Percentiles rank a stretch among this genome's conserved stretches.
Conservation (phyloP, 2,329 filamentous ascomycete genomes). For the Zopfia rhizophila region DNA sequence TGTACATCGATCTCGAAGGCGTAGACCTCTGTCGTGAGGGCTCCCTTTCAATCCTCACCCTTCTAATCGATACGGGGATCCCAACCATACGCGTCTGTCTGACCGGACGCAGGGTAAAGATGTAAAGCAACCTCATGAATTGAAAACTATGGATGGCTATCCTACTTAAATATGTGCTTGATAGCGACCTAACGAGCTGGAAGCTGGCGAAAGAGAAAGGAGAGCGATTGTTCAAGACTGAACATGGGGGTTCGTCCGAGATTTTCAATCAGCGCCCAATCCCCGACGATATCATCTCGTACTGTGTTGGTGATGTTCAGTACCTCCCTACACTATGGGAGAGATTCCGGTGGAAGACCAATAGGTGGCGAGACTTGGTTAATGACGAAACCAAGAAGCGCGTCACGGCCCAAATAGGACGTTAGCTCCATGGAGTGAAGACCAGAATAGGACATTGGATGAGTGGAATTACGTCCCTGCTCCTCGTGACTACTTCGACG, state of each 20-base stretch:
- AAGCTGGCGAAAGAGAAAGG: constrained; percentile 33
- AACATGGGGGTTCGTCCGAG: constrained; percentile 37
- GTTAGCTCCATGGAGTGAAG: constrained; percentile 38
- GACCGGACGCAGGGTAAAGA: constrained; percentile 20
- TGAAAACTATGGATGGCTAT: constrained; percentile 8
- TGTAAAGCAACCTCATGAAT: constrained; percentile 42
- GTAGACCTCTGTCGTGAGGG: constrained; percentile 34
- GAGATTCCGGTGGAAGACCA: constrained; percentile 5
- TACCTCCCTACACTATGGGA: constrained; percentile 26
- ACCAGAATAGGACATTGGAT: constrained; percentile 40
- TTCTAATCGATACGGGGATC: constrained; percentile 27
- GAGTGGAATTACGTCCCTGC: constrained; percentile 33
- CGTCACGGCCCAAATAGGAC: constrained; percentile 32
- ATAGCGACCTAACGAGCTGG: constrained; percentile 10
- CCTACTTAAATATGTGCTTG: constrained; percentile 23
- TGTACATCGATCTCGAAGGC: constrained; percentile 39
- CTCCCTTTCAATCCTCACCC: constrained; percentile 33
- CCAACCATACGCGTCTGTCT: constrained; percentile 30
- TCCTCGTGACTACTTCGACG: constrained; percentile 26
- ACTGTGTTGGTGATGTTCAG: constrained; percentile 38
- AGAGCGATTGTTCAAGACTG: constrained; percentile 29
- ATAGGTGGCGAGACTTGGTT: constrained; percentile 8
- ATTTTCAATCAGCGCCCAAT: constrained; percentile 43
- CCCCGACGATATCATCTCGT: constrained; percentile 32
- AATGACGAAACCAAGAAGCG: constrained; percentile 18